Evolutionary conservation across 148 eudicot genomes (phyloP).

Genomic region (Heliamphora exappendiculata): DNA sequence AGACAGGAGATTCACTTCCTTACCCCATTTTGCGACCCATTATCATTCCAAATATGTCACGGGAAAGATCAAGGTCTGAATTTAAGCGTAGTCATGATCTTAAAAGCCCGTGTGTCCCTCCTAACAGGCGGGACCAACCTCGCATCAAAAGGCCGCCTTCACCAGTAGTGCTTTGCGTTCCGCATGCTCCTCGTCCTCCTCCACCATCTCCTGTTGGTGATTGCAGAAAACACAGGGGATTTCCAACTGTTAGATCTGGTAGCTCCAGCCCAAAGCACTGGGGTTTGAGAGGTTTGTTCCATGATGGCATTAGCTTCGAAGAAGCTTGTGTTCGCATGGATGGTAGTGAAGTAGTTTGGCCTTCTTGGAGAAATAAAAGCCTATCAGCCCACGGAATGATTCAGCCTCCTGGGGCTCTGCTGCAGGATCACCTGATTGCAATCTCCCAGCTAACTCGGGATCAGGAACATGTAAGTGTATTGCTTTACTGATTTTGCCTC

Average conservation of each 20-base stretch:
- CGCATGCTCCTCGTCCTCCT: constrained; percentile 90
- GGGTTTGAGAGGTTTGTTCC: constrained; percentile 88
- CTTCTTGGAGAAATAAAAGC: constrained; percentile 81
- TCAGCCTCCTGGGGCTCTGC: constrained; percentile 77
- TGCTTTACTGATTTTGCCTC: constrained; percentile 1
- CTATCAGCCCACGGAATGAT: constrained; percentile 57
- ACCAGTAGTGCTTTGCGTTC: constrained; percentile 97
- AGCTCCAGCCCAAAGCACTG: constrained; percentile 97
- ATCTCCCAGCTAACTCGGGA: constrained; percentile 86
- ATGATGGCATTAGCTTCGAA: constrained; percentile 68
- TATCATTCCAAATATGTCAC: constrained; percentile 71
- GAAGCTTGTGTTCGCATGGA: constrained; percentile 74
- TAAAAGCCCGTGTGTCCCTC: constrained; percentile 93
- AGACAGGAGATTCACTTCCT: constrained; percentile 70
- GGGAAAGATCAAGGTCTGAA: constrained; percentile 88
- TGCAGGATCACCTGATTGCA: constrained; percentile 88
- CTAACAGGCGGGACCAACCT: constrained; percentile 87
- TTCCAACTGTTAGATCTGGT: constrained; percentile 93
- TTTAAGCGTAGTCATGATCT: constrained; percentile 71
- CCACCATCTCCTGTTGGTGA: constrained; percentile 88
- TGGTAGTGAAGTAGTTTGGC: constrained; percentile 90
- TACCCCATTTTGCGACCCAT: constrained; percentile 90
- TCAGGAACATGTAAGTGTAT: constrained; percentile 78
- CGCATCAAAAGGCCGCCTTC: constrained; percentile 90
- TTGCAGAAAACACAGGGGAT: constrained; percentile 81